These are phyloP conservation scores for Rhodomyrtus psidioides DNA, from an alignment of 441 rosid species.

Conservation along the genomic window DNA sequence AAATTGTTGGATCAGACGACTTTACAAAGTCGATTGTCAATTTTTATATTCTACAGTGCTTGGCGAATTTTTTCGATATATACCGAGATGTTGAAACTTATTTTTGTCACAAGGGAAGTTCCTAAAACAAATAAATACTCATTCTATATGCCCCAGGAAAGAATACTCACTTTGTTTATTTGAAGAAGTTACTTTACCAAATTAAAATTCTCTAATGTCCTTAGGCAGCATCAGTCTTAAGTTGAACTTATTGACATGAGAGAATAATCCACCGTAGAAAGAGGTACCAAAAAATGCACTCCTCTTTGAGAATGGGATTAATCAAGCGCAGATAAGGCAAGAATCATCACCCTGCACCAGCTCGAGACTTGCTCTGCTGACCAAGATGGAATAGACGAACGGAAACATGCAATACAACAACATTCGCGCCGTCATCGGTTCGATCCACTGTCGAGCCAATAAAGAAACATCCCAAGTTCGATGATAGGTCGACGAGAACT, in stretches of 20 bases:
- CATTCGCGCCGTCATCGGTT: background rate
- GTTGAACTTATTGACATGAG: background rate
- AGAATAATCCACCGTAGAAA: background rate
- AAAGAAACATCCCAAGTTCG: background rate
- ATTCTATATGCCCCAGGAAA: background rate
- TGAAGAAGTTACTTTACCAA: background rate
- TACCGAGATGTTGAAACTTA: background rate
- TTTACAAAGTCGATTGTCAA: accelerated
- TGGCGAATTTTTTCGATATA: accelerated
- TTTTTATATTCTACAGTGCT: background rate
- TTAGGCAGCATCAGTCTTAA: background rate
- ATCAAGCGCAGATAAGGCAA: background rate
- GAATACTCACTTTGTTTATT: background rate
- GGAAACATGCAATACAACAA: background rate
- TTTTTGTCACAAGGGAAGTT: background rate
- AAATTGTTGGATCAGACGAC: background rate
- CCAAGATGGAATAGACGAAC: background rate
- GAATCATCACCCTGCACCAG: background rate
- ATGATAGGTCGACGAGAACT: background rate
- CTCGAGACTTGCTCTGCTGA: too few species aligned
- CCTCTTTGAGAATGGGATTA: background rate
- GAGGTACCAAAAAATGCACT: background rate
- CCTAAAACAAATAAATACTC: background rate
- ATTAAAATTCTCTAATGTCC: background rate
- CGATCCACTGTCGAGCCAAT: background rate